Base-by-base conservation (phyloP, 169 alveolate genomes). In the Eimeria necatrix region DNA sequence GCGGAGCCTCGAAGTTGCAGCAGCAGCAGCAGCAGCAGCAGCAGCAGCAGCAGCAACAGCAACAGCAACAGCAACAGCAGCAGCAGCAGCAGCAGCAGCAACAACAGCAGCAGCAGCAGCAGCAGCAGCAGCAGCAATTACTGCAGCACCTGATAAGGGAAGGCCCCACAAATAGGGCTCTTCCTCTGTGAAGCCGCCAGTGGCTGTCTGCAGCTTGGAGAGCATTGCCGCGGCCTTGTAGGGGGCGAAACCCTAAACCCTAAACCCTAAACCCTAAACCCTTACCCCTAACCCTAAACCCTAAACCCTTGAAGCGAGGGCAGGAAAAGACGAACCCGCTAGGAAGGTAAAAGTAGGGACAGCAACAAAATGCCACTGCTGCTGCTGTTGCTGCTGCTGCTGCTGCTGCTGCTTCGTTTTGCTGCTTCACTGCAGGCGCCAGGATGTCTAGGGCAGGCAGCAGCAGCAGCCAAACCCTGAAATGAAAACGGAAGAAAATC, bases 91-190 rank as follows among this genome's bases (percentile, higher is more conserved):
- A 5, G 51, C 51, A 2, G 12, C 4, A 71, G 8, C 1, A 2
- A 48, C 51, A 71, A 48, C 46, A 24, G 53, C 53, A 32, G 9
- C 83, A 32, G 46, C 83, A 71, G 53, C 83, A 71, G 53, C 46
- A 71, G 53, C 83, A 71, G 53, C 83, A 71, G 53, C 83, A 71
- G 83, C 41, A n/a, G 83, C 83, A 71, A 41, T 12, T 71, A 71
- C 83, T n/a, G n/a, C n/a, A n/a, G n/a, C n/a, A n/a, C n/a, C 83
- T 24, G 83, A 71, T 10, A 14, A 8, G 18, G 8, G 53, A 32
- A n/a, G 16, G 24, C 49, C 49, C 51, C 83, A n/a, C 6, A 71
- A 9, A 24, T 32, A 32, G 16, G 18, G 22, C 16, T n/a, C 83
- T 24, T 8, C 41, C 10, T 71, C 83, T 7, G 41, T 16, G 24